Base-by-base conservation (phyloP, 2,329 filamentous ascomycete species). In the Trichothecium sympodiale region DNA sequence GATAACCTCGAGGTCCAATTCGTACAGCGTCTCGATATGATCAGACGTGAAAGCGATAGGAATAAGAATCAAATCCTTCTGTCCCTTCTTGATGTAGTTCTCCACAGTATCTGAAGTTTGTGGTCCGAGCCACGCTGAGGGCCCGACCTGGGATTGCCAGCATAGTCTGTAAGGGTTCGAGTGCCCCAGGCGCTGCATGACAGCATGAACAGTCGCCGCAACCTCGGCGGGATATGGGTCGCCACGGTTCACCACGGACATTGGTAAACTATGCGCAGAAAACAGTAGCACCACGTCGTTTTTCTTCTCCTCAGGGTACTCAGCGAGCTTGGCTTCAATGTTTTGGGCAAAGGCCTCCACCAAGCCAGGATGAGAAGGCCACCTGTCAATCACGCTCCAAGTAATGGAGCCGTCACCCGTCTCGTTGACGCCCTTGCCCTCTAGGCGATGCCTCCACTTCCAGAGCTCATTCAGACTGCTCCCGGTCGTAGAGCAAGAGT, bases 21-120 rank as follows among this genome's bases (percentile, higher is more conserved):
- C 91, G 55, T 81, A 96, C 1, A 98, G 67, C 1, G 91, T 98
- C 63, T 98, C 91, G 46, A 98, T 98, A 55, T 98, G 91, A 51
- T 98, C 91, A n/a, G 85, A 94, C 0, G 91, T 98, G 56, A 98
- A 98, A 5, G 91, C 91, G 45, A 98, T 93, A 0, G 91, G 91
- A 38, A 98, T 86, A 6, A 98, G 69, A 2, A 95, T 69, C 37
- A 98, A 69, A 53, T 98, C 87, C 37, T 80, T 94, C 52, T 95
- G 84, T 1, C 89, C 91, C 59, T 91, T 87, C 53, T 83, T 77
- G 45, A 96, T 78, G 54, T 95, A 93, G 41, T 86, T 73, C 53
- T 88, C 78, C 9, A 98, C 91, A 0, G 88, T 89, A 45, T 81
- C 77, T 41, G 80, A 79, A 0, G 91, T 98, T 59, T 98, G 91